Evolutionary conservation across 352 stramenopile genomes (phyloP).

Genomic region (Halophytophthora batemanensis): DNA sequence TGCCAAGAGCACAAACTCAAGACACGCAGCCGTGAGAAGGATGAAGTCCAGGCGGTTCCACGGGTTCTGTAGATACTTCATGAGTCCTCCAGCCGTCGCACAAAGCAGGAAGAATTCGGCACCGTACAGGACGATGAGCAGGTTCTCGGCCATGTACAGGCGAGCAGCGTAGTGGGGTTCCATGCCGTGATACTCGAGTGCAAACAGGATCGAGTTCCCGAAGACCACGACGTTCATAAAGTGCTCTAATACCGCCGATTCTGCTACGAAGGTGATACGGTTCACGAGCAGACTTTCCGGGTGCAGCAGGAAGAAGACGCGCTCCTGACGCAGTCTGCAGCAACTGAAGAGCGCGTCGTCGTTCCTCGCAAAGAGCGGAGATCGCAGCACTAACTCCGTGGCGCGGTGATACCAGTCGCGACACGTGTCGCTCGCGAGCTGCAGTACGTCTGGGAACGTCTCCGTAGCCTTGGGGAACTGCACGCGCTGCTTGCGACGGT

Average conservation of each 20-base stretch:
- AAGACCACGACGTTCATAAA: slow-evolving; percentile 79
- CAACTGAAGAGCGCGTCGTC: slow-evolving; percentile 60
- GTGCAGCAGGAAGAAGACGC: slow-evolving; percentile 64
- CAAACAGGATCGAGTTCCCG: slow-evolving; percentile 69
- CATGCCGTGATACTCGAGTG: slow-evolving; percentile 80
- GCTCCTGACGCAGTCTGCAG: slow-evolving; percentile 53
- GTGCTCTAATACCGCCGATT: slow-evolving; percentile 68
- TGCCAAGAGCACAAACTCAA: slow-evolving; percentile 67
- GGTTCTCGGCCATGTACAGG: slow-evolving; percentile 61
- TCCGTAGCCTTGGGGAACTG: slow-evolving; percentile 57
- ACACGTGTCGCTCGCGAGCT: slow-evolving; percentile 41
- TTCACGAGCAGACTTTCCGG: slow-evolving; percentile 49
- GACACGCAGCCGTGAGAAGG: slow-evolving; percentile 51
- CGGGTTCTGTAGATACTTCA: slow-evolving; percentile 69
- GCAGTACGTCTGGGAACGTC: slow-evolving; percentile 57
- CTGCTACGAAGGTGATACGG: slow-evolving; percentile 39
- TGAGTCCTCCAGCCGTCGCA: slow-evolving; percentile 46
- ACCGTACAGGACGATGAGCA: slow-evolving; percentile 69
- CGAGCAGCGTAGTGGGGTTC: slow-evolving; percentile 44
- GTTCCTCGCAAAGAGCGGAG: slow-evolving; percentile 46
- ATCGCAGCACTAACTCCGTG: slow-evolving; percentile 34
- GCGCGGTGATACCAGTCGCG: slow-evolving; percentile 12
- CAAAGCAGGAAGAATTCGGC: slow-evolving; percentile 68
- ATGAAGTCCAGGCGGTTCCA: slow-evolving; percentile 83
- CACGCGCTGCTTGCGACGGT: slow-evolving; percentile 46